phyloP scores from a whole-genome alignment of 305 asterid species.

The Fraxinus paxiana region DNA sequence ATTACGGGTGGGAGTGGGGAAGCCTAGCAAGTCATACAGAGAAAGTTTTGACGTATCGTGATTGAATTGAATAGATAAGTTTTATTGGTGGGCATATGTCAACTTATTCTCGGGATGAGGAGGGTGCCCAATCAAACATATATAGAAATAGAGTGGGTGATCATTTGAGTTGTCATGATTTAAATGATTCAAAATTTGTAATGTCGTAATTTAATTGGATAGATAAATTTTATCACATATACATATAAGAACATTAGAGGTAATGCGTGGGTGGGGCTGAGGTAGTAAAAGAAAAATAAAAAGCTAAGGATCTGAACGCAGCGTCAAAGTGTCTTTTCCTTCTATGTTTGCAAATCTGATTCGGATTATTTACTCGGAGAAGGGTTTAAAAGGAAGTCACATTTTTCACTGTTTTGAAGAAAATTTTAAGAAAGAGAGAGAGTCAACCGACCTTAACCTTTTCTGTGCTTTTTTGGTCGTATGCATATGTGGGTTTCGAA shows the following conservation, averaged over 20 bases:
- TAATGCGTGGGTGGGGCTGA: not conserved
- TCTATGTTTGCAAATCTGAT: not conserved
- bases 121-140: not conserved
- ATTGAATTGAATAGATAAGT: not conserved
- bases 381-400: not conserved
- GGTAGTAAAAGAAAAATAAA: not conserved
- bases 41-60: too few relatives aligned
- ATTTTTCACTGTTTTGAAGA: not conserved
- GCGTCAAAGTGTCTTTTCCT: not conserved
- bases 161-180: not conserved
- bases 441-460: constrained; percentile 20
- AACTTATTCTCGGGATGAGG: not conserved
- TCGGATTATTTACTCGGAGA: not conserved
- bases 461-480: not conserved
- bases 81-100: not conserved
- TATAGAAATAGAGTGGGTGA: too few relatives aligned
- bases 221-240: too few relatives aligned
- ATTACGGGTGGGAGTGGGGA: too few relatives aligned
- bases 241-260: not conserved
- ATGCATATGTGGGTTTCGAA: constrained; percentile 23
- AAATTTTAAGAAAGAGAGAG: not conserved
- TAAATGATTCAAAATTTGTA: too few relatives aligned
- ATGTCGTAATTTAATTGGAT: not conserved
- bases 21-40: too few relatives aligned
- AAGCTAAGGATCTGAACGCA: not conserved